Conservation (phyloP, 164 flowering plant genomes). For the Buxus sempervirens region DNA sequence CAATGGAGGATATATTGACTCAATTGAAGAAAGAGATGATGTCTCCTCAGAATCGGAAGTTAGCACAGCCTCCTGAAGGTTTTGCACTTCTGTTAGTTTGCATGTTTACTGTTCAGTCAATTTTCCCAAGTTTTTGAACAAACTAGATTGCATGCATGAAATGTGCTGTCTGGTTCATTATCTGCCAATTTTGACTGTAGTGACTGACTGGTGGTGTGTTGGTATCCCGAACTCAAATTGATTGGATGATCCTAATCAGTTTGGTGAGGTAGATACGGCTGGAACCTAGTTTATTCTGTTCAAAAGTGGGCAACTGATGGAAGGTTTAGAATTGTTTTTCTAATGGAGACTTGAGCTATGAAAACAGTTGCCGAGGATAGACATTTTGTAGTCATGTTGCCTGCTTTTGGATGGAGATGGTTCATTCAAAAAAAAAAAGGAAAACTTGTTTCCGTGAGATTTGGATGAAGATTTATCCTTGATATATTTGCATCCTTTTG, state of each 20-base stretch:
- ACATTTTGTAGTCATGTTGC: too few species aligned
- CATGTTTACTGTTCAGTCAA: not conserved
- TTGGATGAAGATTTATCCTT: too few species aligned
- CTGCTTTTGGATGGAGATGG: not conserved
- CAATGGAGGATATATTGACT: constrained; percentile 75
- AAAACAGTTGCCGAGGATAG: not conserved
- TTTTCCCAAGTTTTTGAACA: not conserved
- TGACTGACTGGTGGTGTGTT: too few species aligned
- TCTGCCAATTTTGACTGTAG: too few species aligned
- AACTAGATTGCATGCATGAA: too few species aligned
- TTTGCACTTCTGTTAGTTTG: not conserved
- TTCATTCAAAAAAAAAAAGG: too few species aligned
- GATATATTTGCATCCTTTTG: too few species aligned
- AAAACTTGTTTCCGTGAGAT: not conserved
- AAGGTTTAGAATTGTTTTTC: too few species aligned
- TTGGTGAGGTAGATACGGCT: not conserved
- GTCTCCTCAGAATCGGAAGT: constrained; percentile 75
- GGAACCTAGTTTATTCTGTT: too few species aligned
- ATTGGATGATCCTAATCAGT: not conserved
- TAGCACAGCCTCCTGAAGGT: constrained; percentile 84
- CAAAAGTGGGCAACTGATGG: too few species aligned
- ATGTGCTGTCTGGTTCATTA: too few species aligned
- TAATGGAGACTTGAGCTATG: not conserved
- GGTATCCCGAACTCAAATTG: not conserved
- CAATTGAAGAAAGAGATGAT: constrained; percentile 81